phyloP scores from a whole-genome alignment of 331 rosid genomes.

The Rosa hybrid region DNA sequence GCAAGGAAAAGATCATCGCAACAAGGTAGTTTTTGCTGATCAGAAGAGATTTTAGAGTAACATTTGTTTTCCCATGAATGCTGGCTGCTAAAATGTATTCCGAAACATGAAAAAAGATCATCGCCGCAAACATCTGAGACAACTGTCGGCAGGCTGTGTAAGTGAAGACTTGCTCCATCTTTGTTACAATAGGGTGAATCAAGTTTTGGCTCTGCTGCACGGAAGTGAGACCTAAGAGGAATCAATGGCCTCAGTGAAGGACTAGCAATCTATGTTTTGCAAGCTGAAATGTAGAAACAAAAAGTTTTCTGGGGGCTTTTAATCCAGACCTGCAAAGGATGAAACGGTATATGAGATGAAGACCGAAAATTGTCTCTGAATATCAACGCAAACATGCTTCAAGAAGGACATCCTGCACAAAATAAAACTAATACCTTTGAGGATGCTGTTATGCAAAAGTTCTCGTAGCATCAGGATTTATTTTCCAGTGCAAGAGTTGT shows the following conservation, averaged over 20 bases:
- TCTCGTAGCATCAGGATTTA: background rate
- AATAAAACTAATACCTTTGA: background rate
- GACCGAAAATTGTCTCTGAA: background rate
- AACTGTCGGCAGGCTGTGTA: slow-evolving; percentile 68
- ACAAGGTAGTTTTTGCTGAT: slow-evolving; percentile 61
- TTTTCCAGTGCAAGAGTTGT: too few species aligned
- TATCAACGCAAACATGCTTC: slow-evolving; percentile 4
- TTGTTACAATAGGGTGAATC: slow-evolving; percentile 30
- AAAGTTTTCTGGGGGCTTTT: background rate
- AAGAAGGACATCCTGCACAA: slow-evolving; percentile 10
- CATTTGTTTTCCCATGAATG: slow-evolving; percentile 69
- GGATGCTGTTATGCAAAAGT: background rate
- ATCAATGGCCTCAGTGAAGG: slow-evolving; percentile 32
- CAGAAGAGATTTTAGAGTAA: slow-evolving; percentile 68
- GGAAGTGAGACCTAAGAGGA: slow-evolving; percentile 18
- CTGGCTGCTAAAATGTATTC: slow-evolving; percentile 67
- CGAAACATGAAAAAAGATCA: slow-evolving; percentile 70
- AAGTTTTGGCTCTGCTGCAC: slow-evolving; percentile 21
- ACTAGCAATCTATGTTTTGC: background rate
- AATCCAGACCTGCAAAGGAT: background rate
- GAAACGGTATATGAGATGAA: background rate
- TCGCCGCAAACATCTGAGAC: slow-evolving; percentile 60
- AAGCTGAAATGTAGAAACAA: background rate
- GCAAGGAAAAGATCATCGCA: slow-evolving; percentile 70
- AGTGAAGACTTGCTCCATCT: slow-evolving; percentile 63